Evolutionary conservation across 352 stramenopile genomes (phyloP).

Genomic region (Nothophytophthora sp.): DNA sequence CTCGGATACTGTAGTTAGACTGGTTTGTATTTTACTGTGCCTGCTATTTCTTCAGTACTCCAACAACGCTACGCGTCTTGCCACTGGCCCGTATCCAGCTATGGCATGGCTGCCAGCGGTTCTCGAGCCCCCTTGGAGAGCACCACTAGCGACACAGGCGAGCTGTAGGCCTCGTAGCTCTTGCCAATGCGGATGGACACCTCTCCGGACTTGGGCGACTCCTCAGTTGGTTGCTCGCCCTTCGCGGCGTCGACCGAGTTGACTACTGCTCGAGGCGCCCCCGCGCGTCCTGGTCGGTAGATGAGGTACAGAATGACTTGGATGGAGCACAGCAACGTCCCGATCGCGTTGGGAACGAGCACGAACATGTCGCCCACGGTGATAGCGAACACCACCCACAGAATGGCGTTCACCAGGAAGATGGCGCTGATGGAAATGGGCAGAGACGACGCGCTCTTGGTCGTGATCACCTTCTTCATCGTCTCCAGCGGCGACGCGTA

Average conservation of each 20-base stretch:
- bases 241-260: background rate
- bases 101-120: too few relatives aligned
- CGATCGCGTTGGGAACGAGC: conserved; percentile 15
- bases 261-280: background rate
- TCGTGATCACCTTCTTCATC: conserved; percentile 1
- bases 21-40: too few relatives aligned
- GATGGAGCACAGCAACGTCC: conserved; percentile 22
- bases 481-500: conserved; percentile 8
- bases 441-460: background rate
- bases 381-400: background rate
- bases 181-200: background rate
- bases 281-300: conserved; percentile 6
- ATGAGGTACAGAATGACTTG: conserved; percentile 40
- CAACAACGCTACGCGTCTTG: too few relatives aligned
- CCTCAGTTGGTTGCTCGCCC: background rate
- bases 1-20: too few relatives aligned
- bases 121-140: too few relatives aligned
- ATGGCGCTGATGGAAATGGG: conserved; percentile 3
- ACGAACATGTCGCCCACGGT: conserved; percentile 4
- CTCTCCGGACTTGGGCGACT: background rate
- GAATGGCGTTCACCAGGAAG: conserved; percentile 1
- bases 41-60: too few relatives aligned
- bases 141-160: too few relatives aligned
- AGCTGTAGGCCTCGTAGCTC: too few relatives aligned
- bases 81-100: too few relatives aligned